Conservation (phyloP, 73 alveolate genomes). For the Paramecium bursaria region DNA sequence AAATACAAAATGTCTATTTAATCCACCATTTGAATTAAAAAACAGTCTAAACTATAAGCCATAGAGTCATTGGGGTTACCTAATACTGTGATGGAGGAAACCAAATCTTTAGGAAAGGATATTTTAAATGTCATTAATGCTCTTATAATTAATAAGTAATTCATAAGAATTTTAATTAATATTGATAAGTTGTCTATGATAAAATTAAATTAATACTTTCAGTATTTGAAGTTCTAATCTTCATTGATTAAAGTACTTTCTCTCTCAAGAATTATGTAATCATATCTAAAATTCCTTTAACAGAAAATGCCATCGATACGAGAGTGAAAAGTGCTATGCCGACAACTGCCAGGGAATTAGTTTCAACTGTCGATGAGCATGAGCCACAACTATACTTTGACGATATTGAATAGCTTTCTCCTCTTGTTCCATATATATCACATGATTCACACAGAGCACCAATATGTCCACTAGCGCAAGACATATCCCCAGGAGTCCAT, state of each 20-base stretch:
- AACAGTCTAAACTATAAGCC: constrained; percentile 42
- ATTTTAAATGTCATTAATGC: constrained; percentile 15
- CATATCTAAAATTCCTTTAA: constrained; percentile 29
- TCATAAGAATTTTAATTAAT: not conserved
- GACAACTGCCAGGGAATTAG: constrained; percentile 25
- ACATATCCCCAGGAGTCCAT: constrained; percentile 52
- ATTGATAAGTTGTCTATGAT: constrained; percentile 17
- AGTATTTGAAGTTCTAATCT: not conserved
- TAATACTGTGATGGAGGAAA: not conserved
- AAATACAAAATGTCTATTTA: constrained; percentile 10
- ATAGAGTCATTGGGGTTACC: constrained; percentile 52
- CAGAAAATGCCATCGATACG: constrained; percentile 43
- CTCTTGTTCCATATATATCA: constrained; percentile 63
- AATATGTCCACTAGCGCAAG: constrained; percentile 61
- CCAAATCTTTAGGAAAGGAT: constrained; percentile 17
- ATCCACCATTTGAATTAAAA: constrained; percentile 1
- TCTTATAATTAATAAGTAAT: constrained; percentile 7
- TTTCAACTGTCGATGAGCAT: constrained; percentile 46
- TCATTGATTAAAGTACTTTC: constrained; percentile 21
- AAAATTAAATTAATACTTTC: not conserved
- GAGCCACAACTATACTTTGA: constrained; percentile 57
- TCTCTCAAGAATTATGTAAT: not conserved
- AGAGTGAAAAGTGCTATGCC: constrained; percentile 51
- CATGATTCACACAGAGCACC: constrained; percentile 69
- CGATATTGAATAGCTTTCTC: constrained; percentile 39